A percentile compares a stretch with the other conserved stretches of the same genome.
These are phyloP conservation scores for Oenanthe sinensis DNA, from an alignment of 129 eudicot genomes.

Conservation along the genomic window DNA sequence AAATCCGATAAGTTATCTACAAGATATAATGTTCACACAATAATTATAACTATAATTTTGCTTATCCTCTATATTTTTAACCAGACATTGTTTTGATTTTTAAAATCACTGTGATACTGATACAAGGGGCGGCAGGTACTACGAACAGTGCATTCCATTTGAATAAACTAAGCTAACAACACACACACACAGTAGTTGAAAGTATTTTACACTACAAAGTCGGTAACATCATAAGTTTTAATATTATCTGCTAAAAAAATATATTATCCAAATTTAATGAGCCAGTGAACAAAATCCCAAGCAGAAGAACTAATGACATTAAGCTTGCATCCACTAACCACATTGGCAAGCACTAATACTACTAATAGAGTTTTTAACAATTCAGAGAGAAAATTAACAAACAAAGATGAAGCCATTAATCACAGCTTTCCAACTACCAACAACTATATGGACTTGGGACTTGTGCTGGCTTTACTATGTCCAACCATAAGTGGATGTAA, in stretches of 20 bases:
- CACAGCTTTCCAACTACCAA: slow-evolving; percentile 8
- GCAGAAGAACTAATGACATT: background rate
- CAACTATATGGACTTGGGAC: background rate
- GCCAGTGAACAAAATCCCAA: background rate
- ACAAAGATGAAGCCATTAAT: background rate
- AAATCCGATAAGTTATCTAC: too few species aligned
- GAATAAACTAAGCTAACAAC: too few species aligned
- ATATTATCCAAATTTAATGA: background rate
- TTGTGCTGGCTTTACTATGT: background rate
- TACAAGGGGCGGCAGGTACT: too few species aligned
- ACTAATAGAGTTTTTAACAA: background rate
- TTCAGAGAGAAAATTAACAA: background rate
- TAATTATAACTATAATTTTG: too few species aligned
- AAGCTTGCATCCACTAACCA: background rate
- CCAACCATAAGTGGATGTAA: slow-evolving; percentile 5
- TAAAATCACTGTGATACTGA: too few species aligned
- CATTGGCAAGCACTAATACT: background rate
- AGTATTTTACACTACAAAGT: too few species aligned
- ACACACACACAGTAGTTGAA: background rate
- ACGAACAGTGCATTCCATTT: too few species aligned
- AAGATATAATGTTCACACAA: too few species aligned
- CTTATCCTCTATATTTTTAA: too few species aligned
- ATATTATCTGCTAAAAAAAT: background rate
- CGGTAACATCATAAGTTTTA: background rate
- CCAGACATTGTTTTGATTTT: too few species aligned